These are phyloP conservation scores for Clonostachys sp. DNA, from an alignment of 2,329 filamentous ascomycete genomes.

Conservation along the genomic window DNA sequence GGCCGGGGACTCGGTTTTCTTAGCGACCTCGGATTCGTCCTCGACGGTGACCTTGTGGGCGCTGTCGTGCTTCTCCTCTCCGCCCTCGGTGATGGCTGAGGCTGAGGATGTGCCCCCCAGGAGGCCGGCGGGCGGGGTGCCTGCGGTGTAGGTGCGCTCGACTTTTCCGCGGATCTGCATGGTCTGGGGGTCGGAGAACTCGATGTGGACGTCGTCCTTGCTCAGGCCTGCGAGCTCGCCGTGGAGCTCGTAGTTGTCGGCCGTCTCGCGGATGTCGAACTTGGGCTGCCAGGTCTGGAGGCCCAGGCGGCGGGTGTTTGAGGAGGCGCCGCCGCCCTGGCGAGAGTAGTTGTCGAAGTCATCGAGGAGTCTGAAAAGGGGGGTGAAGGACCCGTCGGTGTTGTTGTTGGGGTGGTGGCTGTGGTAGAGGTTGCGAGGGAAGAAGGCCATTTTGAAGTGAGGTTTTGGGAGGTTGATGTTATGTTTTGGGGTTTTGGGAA, in stretches of 20 bases:
- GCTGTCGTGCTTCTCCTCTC: conserved; percentile 12
- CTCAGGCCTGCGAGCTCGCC: conserved; percentile 74
- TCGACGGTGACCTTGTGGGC: conserved; percentile 60
- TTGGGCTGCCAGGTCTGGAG: conserved; percentile 64
- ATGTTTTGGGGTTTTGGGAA: conserved; percentile 1
- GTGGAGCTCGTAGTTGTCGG: conserved; percentile 67
- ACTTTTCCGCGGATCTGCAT: conserved; percentile 65
- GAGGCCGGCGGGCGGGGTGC: conserved; percentile 39
- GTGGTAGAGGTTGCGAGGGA: conserved; percentile 47
- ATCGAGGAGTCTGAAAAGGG: conserved; percentile 61
- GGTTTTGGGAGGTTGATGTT: conserved; percentile 8
- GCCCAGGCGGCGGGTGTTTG: conserved; percentile 11
- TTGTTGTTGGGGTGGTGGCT: conserved; percentile 34
- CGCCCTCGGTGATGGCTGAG: conserved; percentile 30
- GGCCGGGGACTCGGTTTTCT: conserved; percentile 13
- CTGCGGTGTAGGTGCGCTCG: conserved; percentile 58
- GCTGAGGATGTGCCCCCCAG: conserved; percentile 26
- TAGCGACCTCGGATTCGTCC: conserved; percentile 41
- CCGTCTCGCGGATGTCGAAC: conserved; percentile 73
- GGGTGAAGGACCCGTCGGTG: conserved; percentile 45
- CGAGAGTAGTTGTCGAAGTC: conserved; percentile 56
- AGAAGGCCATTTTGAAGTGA: conserved; percentile 52
- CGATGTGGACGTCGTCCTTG: conserved; percentile 70
- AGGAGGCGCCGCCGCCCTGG: conserved; percentile 17
- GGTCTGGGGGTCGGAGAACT: conserved; percentile 74